Evolutionary conservation across 495 filamentous ascomycete genomes (phyloP), one percentile per base, ranked within the genome.

Genomic region (Xylaria intraflava): DNA sequence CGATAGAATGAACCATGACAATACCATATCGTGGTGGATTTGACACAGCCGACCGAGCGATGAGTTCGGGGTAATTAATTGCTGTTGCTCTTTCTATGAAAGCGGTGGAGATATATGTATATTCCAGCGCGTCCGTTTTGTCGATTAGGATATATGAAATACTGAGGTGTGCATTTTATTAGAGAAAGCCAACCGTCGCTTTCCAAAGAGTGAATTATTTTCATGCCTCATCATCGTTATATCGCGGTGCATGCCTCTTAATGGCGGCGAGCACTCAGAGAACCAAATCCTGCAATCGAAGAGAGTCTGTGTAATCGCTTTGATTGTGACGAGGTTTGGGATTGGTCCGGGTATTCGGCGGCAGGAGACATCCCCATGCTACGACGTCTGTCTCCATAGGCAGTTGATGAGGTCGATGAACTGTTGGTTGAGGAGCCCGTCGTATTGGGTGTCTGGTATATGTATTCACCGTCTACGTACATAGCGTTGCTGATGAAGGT

Each of bases 381-480:
- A 38, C 57, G 64, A 7, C 61, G 56, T 24, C 49, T 53, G 7
- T 53, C 45, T 12, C 55, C 46, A n/a, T 49, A 47, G 14, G 58
- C 43, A 27, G 65, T 58, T 46, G 59, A 61, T 35, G 60, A 61
- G 47, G 61, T 41, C 23, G 68, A 65, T 33, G 65, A 64, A 43
- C 67, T 72, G 57, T 65, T 70, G 50, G 64, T 63, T 5, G 70
- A 74, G 10, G 73, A 77, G 48, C 75, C 75, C 7, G 75, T 78
- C n/a, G 66, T 65, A 58, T 67, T 75, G 54, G 72, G 74, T 0
- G 71, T 73, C 48, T 73, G 69, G 73, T 86, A 90, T 63, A 94
- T 78, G 73, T 93, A 96, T 72, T 96, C 91, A 67, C 89, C 89
- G 67, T 95, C 87, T 60, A 95, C 85, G 67, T 96, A 96, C 65